A percentile compares a stretch with the other conserved stretches of the same genome.
These are phyloP conservation scores for Pochonia chlamydosporia DNA, from an alignment of 2,329 filamentous ascomycete species.

Conservation along the genomic window DNA sequence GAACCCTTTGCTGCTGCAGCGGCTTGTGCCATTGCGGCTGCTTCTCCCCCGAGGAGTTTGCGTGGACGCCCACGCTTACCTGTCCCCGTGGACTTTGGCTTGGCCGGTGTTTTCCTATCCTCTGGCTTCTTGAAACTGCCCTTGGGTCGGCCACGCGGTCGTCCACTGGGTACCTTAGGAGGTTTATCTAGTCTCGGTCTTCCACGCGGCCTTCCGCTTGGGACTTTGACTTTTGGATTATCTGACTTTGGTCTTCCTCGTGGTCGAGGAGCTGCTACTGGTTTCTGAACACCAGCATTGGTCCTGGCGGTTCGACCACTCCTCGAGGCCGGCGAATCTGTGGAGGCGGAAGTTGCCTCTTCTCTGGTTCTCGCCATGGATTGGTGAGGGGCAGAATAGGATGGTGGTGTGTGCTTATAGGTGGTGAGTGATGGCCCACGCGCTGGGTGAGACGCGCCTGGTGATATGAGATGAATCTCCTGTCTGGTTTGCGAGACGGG, in stretches of 20 bases:
- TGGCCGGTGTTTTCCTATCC: slow-evolving; percentile 9
- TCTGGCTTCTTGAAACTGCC: slow-evolving; percentile 29
- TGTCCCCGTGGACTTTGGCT: slow-evolving; percentile 7
- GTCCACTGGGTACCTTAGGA: slow-evolving; percentile 32
- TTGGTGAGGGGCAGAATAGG: slow-evolving; percentile 2
- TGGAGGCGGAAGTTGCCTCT: slow-evolving; percentile 12
- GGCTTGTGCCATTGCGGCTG: slow-evolving; percentile 4
- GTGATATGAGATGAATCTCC: neutral
- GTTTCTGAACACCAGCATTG: slow-evolving; percentile 32
- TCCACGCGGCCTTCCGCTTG: slow-evolving; percentile 40
- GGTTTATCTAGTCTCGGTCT: slow-evolving; percentile 31
- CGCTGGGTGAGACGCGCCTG: neutral
- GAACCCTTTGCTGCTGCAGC: slow-evolving; percentile 10
- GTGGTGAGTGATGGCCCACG: neutral
- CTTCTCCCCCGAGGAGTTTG: slow-evolving; percentile 14
- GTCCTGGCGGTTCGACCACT: slow-evolving; percentile 31
- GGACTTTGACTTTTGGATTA: slow-evolving; percentile 21
- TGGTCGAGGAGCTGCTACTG: slow-evolving; percentile 31
- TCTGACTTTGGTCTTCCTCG: slow-evolving; percentile 37
- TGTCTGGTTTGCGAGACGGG: neutral
- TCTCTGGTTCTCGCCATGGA: slow-evolving; percentile 28
- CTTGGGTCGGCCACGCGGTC: slow-evolving; percentile 42
- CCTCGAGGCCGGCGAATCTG: slow-evolving; percentile 7
- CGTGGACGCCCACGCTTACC: slow-evolving; percentile 25
- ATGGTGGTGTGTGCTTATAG: neutral